Evolutionary conservation across 176 grass and related monocot genomes (phyloP), one percentile per base, ranked within the genome.

Genomic region (Dactylis glomerata): DNA sequence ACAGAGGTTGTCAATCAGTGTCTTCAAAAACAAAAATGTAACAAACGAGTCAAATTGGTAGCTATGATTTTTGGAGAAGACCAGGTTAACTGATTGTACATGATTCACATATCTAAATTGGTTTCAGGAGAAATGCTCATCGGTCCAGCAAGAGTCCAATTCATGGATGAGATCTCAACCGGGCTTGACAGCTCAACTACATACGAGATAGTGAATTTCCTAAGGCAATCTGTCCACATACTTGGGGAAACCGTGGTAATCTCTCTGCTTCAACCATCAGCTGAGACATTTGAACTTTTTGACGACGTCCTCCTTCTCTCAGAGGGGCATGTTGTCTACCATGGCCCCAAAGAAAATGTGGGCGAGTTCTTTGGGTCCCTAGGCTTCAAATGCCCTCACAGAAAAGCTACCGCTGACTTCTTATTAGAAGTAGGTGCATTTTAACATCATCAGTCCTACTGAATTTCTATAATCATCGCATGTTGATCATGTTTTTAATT

Each of bases 151-250:
- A 94, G 78, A 89, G 81, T 68, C 5, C 75, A 89, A 34, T 91
- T 94, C 85, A 94, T 94, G 92, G 92, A 94, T 58, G 92, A 94
- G 44, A 91, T 94, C 70, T 94, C 92, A 1, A 94, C 84, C 54
- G 92, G 92, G 1, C 86, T 94, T 28, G 92, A 94, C 49, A 94
- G 92, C 84, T 91, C 89, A 47, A 91, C 92, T 19, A 86, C 92
- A 9, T 94, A 87, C 68, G 89, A 91, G 49, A 89, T 94, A 19
- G 84, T 91, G 23, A 91, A 84, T 67, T 88, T 71, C 16, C 76
- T 94, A 2, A 47, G 56, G 36, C 81, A 86, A 19, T 75, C 41
- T 6, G 73, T 91, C 14, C 92, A 91, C 65, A 87, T 94, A 46
- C 86, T 91, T 13, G 84, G 85, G 26, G 69, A 46, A 57, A 94